These are phyloP conservation scores for Carallia pectinifolia DNA, from an alignment of 345 rosid genomes.

Conservation along the genomic window DNA sequence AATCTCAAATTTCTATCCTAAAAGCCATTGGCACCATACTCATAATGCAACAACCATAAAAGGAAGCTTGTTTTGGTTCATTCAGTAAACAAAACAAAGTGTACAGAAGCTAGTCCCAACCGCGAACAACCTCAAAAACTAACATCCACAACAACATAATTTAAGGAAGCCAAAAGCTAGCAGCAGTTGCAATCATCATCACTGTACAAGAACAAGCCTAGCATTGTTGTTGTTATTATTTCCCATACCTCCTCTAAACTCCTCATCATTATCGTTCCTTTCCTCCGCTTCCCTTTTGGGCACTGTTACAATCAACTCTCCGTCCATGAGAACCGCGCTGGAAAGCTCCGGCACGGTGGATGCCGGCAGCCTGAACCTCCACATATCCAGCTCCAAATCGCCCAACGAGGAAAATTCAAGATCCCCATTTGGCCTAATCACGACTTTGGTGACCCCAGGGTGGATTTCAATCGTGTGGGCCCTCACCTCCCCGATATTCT, in stretches of 20 bases:
- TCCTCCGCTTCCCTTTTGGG: slow-evolving; percentile 58
- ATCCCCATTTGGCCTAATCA: slow-evolving; percentile 64
- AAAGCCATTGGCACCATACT: not conserved
- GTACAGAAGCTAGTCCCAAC: slow-evolving; percentile 14
- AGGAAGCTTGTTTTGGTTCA: slow-evolving; percentile 20
- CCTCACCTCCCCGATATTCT: slow-evolving; percentile 59
- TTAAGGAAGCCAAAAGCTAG: slow-evolving; percentile 3
- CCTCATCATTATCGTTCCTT: slow-evolving; percentile 35
- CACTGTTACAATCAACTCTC: slow-evolving; percentile 83
- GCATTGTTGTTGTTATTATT: slow-evolving; percentile 38
- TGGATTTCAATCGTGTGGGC: slow-evolving; percentile 80
- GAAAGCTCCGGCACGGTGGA: slow-evolving; percentile 91
- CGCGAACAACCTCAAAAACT: slow-evolving; percentile 20
- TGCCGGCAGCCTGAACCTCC: slow-evolving; percentile 91
- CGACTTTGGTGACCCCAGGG: slow-evolving; percentile 88
- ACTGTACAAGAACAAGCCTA: slow-evolving; percentile 92
- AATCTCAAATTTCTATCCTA: not conserved
- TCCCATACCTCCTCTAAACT: slow-evolving; percentile 73
- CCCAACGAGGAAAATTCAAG: slow-evolving; percentile 54
- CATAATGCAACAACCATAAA: not conserved
- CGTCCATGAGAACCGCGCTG: slow-evolving; percentile 64
- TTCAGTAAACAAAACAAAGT: slow-evolving; percentile 20
- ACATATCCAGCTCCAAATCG: slow-evolving; percentile 83
- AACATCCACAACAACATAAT: slow-evolving; percentile 27
- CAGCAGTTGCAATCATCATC: slow-evolving; percentile 16